phyloP scores from a whole-genome alignment of 2,329 filamentous ascomycete genomes.

The Colletotrichum tofieldiae region DNA sequence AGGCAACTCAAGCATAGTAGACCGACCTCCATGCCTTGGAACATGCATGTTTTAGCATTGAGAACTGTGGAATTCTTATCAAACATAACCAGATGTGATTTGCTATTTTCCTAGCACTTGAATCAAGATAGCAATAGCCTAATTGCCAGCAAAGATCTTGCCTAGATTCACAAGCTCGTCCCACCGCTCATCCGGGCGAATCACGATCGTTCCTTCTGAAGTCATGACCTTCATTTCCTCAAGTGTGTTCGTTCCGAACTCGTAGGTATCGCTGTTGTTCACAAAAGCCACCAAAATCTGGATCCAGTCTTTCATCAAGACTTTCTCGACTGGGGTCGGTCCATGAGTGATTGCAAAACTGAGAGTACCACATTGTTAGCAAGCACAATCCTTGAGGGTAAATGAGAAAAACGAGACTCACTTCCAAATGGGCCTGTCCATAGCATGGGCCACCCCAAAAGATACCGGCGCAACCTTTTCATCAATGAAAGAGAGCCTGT shows the following conservation, averaged over 20 bases:
- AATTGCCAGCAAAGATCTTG: slow-evolving; percentile 48
- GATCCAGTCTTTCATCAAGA: slow-evolving; percentile 58
- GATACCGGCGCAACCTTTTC: slow-evolving; percentile 55
- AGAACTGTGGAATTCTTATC: neutral
- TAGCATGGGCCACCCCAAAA: slow-evolving; percentile 56
- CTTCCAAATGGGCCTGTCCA: slow-evolving; percentile 62
- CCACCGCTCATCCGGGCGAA: slow-evolving; percentile 56
- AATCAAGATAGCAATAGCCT: fast-evolving
- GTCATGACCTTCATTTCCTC: slow-evolving; percentile 57
- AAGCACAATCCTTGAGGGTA: neutral
- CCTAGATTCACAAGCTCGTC: slow-evolving; percentile 49
- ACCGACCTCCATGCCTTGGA: too few relatives aligned
- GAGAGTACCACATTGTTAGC: slow-evolving; percentile 8
- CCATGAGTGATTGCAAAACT: slow-evolving; percentile 58
- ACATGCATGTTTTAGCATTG: neutral
- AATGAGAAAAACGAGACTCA: slow-evolving; percentile 45
- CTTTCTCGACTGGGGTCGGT: slow-evolving; percentile 52
- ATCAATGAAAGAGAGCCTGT: slow-evolving; percentile 59
- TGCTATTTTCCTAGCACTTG: too few relatives aligned
- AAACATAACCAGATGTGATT: neutral
- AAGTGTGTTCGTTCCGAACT: slow-evolving; percentile 52
- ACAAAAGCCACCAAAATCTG: slow-evolving; percentile 56
- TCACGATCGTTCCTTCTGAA: slow-evolving; percentile 50
- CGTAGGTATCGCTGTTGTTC: slow-evolving; percentile 48
- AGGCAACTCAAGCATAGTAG: neutral